These are phyloP conservation scores for Magnolia sinica DNA, from an alignment of 164 flowering plant species.

Conservation along the genomic window DNA sequence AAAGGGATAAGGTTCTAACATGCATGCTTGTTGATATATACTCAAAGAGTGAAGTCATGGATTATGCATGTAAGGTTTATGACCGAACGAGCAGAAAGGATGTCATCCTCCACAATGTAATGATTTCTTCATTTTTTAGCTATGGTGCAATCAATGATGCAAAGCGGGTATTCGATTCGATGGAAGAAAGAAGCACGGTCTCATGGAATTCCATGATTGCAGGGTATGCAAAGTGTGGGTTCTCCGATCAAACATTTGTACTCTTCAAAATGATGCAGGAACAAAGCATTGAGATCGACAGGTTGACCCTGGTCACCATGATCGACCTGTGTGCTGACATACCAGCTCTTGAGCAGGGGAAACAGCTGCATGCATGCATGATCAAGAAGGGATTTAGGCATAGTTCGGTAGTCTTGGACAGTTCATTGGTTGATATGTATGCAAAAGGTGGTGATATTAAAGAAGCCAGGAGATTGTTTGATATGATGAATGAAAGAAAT, in stretches of 20 bases:
- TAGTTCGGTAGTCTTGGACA: slow-evolving; percentile 16
- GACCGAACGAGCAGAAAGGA: slow-evolving; percentile 13
- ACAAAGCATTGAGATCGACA: slow-evolving; percentile 9
- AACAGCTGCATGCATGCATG: slow-evolving; percentile 17
- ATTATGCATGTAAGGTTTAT: slow-evolving; percentile 14
- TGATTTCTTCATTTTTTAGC: slow-evolving; percentile 15
- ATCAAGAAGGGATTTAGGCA: slow-evolving; percentile 15
- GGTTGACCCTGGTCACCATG: slow-evolving; percentile 14
- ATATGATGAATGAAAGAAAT: slow-evolving; percentile 14
- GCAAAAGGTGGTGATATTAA: slow-evolving; percentile 24
- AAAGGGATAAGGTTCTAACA: slow-evolving; percentile 10
- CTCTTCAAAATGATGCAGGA: slow-evolving; percentile 16
- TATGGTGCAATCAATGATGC: slow-evolving; percentile 13
- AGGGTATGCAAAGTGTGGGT: slow-evolving; percentile 14
- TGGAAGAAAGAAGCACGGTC: slow-evolving; percentile 14
- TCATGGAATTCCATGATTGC: slow-evolving; percentile 26
- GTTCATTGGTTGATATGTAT: slow-evolving; percentile 24
- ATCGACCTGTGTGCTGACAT: slow-evolving; percentile 13
- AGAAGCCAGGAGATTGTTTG: slow-evolving; percentile 15
- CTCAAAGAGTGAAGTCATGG: slow-evolving; percentile 16
- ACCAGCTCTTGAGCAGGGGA: slow-evolving; percentile 19
- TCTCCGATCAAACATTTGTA: slow-evolving; percentile 1
- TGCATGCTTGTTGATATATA: slow-evolving; percentile 21
- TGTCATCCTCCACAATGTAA: slow-evolving; percentile 19
- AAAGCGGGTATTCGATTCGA: slow-evolving; percentile 14